A percentile compares a stretch with the other conserved stretches of the same genome.
These are phyloP conservation scores for Blastobotrys niveus DNA, from an alignment of 1,139 yeast species.

Conservation along the genomic window DNA sequence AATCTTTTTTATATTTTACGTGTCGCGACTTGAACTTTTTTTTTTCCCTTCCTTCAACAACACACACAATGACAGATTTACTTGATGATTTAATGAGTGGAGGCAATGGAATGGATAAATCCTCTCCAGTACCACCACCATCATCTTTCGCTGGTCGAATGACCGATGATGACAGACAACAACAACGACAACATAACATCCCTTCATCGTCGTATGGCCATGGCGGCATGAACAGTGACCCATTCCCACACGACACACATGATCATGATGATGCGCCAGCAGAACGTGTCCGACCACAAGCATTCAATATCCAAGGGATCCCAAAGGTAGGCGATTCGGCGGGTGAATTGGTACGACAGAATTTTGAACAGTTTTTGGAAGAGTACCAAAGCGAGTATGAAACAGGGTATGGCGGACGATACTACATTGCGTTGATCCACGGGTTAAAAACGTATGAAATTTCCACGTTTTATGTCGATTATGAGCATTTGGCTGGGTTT, in stretches of 20 bases:
- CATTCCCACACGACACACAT: neutral
- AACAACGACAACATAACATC: slow-evolving; percentile 2
- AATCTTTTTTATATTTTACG: too few relatives aligned
- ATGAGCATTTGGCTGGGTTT: slow-evolving; percentile 58
- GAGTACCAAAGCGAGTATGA: slow-evolving; percentile 44
- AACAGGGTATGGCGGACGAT: slow-evolving; percentile 43
- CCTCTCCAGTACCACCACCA: slow-evolving; percentile 10
- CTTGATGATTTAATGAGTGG: slow-evolving; percentile 9
- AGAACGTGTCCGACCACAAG: slow-evolving; percentile 9
- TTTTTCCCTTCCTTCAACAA: neutral
- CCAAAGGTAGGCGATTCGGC: slow-evolving; percentile 87
- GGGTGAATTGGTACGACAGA: slow-evolving; percentile 88
- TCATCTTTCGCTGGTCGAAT: slow-evolving; percentile 11
- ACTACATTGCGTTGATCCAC: slow-evolving; percentile 74
- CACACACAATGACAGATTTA: slow-evolving; percentile 1
- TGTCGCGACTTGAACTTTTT: neutral
- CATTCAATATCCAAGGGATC: slow-evolving; percentile 35
- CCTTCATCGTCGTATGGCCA: slow-evolving; percentile 4
- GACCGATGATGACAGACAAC: slow-evolving; percentile 6
- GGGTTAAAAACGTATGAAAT: slow-evolving; percentile 74
- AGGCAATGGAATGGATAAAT: neutral
- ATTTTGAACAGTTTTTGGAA: slow-evolving; percentile 80
- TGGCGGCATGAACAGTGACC: slow-evolving; percentile 1
- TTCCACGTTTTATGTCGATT: slow-evolving; percentile 79
- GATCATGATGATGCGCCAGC: slow-evolving; percentile 12